phyloP scores from a whole-genome alignment of 768 basidiomycete species.

The Termitomyces sp. region DNA sequence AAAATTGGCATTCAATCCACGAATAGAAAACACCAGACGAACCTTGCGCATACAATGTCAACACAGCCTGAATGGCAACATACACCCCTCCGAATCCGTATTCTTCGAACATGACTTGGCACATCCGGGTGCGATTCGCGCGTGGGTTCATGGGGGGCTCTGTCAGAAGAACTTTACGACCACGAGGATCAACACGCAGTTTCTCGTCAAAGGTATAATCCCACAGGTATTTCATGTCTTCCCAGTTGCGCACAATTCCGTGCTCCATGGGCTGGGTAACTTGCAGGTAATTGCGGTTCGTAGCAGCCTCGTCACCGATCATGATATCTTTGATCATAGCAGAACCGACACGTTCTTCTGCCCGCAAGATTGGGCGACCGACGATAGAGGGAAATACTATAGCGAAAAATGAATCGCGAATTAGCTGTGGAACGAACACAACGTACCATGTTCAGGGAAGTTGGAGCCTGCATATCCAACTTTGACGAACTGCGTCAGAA shows the following conservation, averaged over 20 bases:
- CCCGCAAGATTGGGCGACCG: slow-evolving; percentile 94
- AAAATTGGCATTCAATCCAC: neutral
- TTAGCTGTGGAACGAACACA: neutral
- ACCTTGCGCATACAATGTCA: slow-evolving; percentile 99
- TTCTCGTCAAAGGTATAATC: slow-evolving; percentile 98
- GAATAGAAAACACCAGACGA: slow-evolving; percentile 18
- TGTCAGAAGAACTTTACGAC: slow-evolving; percentile 87
- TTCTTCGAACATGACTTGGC: slow-evolving; percentile 98
- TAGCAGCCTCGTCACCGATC: slow-evolving; percentile 95
- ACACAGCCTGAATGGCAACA: slow-evolving; percentile 96
- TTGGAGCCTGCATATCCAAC: slow-evolving; percentile 90
- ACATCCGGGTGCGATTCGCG: slow-evolving; percentile 88
- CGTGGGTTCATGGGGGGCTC: slow-evolving; percentile 99
- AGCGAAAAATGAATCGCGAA: neutral
- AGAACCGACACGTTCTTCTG: slow-evolving; percentile 89
- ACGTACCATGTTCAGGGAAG: slow-evolving; percentile 87
- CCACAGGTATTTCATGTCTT: slow-evolving; percentile 98
- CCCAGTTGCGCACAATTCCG: slow-evolving; percentile 98
- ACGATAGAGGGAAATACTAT: slow-evolving; percentile 95
- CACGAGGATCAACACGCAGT: slow-evolving; percentile 80
- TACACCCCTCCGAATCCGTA: slow-evolving; percentile 96
- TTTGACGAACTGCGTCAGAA: slow-evolving; percentile 68
- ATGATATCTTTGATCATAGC: slow-evolving; percentile 94
- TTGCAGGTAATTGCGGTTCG: slow-evolving; percentile 92
- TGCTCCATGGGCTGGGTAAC: slow-evolving; percentile 99